A percentile compares a stretch with the other conserved stretches of the same genome.
These are phyloP conservation scores for Amanita inopinata DNA, from an alignment of 768 basidiomycete species.

Conservation along the genomic window DNA sequence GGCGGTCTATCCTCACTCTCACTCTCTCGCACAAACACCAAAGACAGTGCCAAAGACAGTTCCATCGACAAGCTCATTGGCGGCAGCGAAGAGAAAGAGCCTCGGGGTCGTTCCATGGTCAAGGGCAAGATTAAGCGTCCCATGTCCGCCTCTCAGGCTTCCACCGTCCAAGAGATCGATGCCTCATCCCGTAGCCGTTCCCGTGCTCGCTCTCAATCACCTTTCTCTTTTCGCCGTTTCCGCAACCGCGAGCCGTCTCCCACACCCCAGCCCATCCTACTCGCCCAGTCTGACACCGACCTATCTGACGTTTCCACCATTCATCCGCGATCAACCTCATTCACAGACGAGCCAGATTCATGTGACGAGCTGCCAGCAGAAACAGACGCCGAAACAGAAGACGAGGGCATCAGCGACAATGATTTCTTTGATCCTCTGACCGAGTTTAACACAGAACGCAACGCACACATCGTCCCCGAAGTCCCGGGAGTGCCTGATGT, in stretches of 20 bases:
- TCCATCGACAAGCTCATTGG: slow-evolving; percentile 9
- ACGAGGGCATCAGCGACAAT: slow-evolving; percentile 22
- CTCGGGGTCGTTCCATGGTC: slow-evolving; percentile 44
- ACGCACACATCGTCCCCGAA: slow-evolving; percentile 40
- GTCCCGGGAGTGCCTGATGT: slow-evolving; percentile 31
- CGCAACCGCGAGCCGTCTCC: slow-evolving; percentile 51
- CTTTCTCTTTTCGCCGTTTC: slow-evolving; percentile 67
- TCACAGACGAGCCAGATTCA: slow-evolving; percentile 49
- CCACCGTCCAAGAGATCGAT: slow-evolving; percentile 24
- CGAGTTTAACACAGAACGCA: slow-evolving; percentile 80
- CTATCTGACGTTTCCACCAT: slow-evolving; percentile 45
- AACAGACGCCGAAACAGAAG: slow-evolving; percentile 47
- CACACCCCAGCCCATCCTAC: slow-evolving; percentile 44
- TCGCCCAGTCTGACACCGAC: slow-evolving; percentile 55
- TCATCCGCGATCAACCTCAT: slow-evolving; percentile 50
- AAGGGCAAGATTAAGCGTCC: slow-evolving; percentile 28
- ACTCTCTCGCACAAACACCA: slow-evolving; percentile 43
- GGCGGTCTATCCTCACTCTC: slow-evolving; percentile 58
- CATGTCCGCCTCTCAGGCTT: slow-evolving; percentile 41
- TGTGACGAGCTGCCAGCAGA: slow-evolving; percentile 49
- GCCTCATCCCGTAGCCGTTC: slow-evolving; percentile 38
- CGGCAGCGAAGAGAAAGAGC: slow-evolving; percentile 34
- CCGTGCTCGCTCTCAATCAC: slow-evolving; percentile 70
- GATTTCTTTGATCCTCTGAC: slow-evolving; percentile 68
- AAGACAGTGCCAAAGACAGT: slow-evolving; percentile 20